These are phyloP conservation scores for Podaxis sp. DNA, from an alignment of 768 basidiomycete species.

Conservation along the genomic window DNA sequence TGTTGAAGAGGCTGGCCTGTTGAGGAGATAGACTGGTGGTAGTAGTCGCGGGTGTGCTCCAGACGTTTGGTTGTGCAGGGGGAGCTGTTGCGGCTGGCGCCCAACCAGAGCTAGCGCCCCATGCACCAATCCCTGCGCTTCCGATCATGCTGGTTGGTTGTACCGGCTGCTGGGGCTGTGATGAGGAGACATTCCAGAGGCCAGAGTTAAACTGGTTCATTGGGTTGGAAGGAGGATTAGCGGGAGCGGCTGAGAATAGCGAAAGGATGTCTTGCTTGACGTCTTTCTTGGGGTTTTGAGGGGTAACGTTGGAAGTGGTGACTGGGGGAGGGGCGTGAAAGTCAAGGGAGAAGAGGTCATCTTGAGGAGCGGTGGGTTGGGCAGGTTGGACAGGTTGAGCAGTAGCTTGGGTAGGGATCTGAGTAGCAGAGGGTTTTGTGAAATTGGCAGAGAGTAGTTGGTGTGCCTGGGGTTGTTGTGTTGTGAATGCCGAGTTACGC, in stretches of 20 bases:
- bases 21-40: conserved; percentile 22
- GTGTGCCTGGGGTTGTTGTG: conserved; percentile 51
- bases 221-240: conserved; percentile 28
- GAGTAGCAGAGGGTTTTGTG: conserved; percentile 17
- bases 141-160: conserved; percentile 55
- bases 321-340: conserved; percentile 59
- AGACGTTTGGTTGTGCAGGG: conserved; percentile 40
- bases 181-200: conserved; percentile 28
- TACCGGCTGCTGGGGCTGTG: conserved; percentile 25
- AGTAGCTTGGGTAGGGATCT: conserved; percentile 29
- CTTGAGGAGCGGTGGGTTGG: conserved; percentile 37
- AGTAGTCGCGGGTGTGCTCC: conserved; percentile 32
- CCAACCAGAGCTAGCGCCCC: conserved; percentile 74
- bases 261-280: conserved; percentile 86
- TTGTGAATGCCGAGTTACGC: conserved; percentile 29
- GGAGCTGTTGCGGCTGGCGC: conserved; percentile 30
- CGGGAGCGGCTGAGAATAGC: conserved; percentile 59
- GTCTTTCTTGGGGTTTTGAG: conserved; percentile 57
- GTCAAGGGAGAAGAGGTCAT: conserved; percentile 84
- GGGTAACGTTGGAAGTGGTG: conserved; percentile 23
- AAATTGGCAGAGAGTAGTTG: conserved; percentile 52
- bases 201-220: conserved; percentile 37
- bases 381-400: conserved; percentile 23
- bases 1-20: conserved; percentile 41
- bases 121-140: conserved; percentile 50